Evolutionary conservation across 2,329 filamentous ascomycete species (phyloP).

Genomic region (Blastomyces gilchristii): DNA sequence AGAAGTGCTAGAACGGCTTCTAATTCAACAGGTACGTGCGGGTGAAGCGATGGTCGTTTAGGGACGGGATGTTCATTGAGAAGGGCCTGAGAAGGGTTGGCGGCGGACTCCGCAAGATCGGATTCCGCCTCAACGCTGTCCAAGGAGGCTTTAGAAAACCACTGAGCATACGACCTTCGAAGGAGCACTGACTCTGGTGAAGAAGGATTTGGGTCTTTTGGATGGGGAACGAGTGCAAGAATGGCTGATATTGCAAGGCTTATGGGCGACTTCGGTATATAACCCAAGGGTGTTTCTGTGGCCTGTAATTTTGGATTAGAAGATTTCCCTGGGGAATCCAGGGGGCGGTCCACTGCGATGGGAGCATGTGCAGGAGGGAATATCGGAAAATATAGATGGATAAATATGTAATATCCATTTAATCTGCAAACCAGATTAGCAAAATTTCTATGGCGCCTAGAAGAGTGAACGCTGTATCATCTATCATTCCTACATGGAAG

Average conservation of each 20-base stretch:
- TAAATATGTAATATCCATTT: slow-evolving; percentile 39
- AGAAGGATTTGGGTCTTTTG: slow-evolving; percentile 29
- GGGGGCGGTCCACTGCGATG: slow-evolving; percentile 25
- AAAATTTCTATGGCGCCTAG: neutral
- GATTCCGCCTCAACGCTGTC: slow-evolving; percentile 34
- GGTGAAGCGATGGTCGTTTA: slow-evolving; percentile 30
- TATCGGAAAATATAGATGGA: slow-evolving; percentile 38
- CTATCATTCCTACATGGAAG: neutral
- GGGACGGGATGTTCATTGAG: slow-evolving; percentile 24
- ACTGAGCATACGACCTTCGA: slow-evolving; percentile 32
- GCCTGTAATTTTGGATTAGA: slow-evolving; percentile 20
- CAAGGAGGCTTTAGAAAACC: slow-evolving; percentile 31
- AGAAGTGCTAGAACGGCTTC: slow-evolving; percentile 34
- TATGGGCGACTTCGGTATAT: slow-evolving; percentile 34
- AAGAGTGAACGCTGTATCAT: neutral
- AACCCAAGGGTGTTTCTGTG: slow-evolving; percentile 23
- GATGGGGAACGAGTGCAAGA: slow-evolving; percentile 35
- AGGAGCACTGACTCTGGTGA: slow-evolving; percentile 27
- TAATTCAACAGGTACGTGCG: slow-evolving; percentile 31
- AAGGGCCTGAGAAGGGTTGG: slow-evolving; percentile 33
- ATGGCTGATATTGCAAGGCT: slow-evolving; percentile 37
- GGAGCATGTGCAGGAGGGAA: slow-evolving; percentile 30
- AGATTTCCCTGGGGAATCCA: slow-evolving; percentile 25
- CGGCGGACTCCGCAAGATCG: slow-evolving; percentile 32
- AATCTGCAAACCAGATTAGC: slow-evolving; percentile 25